phyloP scores from a whole-genome alignment of 2,329 filamentous ascomycete species.

The Eutypella sp. region DNA sequence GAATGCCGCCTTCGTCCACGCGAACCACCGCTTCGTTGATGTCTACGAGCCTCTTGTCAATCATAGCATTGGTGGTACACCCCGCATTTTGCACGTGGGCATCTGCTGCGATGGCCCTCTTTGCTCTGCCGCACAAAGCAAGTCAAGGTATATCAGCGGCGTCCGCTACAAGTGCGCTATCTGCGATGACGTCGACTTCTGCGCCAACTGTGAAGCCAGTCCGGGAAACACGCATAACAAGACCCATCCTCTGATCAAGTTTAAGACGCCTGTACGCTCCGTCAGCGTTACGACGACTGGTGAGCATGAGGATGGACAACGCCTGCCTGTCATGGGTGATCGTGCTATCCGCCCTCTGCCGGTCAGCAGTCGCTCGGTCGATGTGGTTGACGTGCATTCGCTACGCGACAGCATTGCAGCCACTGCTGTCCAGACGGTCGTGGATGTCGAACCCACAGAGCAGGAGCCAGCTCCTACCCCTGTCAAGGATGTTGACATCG shows the following conservation, averaged over 20 bases:
- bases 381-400: conserved; percentile 44
- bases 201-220: conserved; percentile 84
- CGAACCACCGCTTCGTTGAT: conserved; percentile 81
- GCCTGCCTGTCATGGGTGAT: conserved; percentile 70
- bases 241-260: conserved; percentile 95
- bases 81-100: conserved; percentile 62
- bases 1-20: conserved; percentile 64
- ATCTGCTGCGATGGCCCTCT: conserved; percentile 95
- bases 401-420: conserved; percentile 43
- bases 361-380: conserved; percentile 45
- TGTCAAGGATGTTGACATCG: conserved; percentile 26
- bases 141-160: conserved; percentile 71
- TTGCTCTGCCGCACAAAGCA: conserved; percentile 56
- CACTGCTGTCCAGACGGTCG: conserved; percentile 63
- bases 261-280: conserved; percentile 86
- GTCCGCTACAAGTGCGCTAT: conserved; percentile 96
- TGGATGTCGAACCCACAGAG: conserved; percentile 63
- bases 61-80: conserved; percentile 30
- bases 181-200: conserved; percentile 93
- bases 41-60: conserved; percentile 68
- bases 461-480: conserved; percentile 15
- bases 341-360: conserved; percentile 26
- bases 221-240: conserved; percentile 83
- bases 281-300: conserved; percentile 82
- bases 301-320: conserved; percentile 65